Evolutionary conservation across 2,329 filamentous ascomycete genomes (phyloP).

Genomic region (Claviceps humidiphila): DNA sequence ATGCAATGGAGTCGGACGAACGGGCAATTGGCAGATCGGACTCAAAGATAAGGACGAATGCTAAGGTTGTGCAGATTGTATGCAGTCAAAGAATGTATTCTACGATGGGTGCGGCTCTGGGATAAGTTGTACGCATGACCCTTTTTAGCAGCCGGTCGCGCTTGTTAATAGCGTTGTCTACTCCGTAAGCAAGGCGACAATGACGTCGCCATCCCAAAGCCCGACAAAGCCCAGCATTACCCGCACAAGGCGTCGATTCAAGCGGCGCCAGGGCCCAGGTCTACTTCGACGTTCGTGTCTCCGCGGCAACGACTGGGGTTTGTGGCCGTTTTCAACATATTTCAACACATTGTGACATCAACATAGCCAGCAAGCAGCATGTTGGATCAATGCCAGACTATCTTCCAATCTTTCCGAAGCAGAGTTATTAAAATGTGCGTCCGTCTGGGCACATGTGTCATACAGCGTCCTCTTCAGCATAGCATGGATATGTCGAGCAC

Average conservation of each 20-base stretch:
- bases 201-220: not conserved
- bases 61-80: not conserved
- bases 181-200: not conserved
- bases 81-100: no score
- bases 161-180: not conserved
- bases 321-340: no score
- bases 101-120: not conserved
- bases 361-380: no score
- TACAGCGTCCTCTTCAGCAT: not conserved
- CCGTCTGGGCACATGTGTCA: no score
- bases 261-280: no score
- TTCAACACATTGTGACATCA: no score
- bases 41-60: not conserved
- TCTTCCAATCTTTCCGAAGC: no score
- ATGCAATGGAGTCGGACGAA: not conserved
- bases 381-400: no score
- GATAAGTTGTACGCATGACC: constrained; percentile 1
- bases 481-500: constrained; percentile 37
- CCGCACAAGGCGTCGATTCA: no score
- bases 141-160: not conserved
- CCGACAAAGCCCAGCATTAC: not conserved
- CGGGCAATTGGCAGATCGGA: not conserved
- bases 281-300: no score
- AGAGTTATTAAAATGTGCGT: no score
- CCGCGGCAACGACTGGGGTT: no score